Evolutionary conservation across 202 grass and related monocot species (phyloP), one percentile per base, ranked within the genome.

Genomic region (Saccharum hybrid): DNA sequence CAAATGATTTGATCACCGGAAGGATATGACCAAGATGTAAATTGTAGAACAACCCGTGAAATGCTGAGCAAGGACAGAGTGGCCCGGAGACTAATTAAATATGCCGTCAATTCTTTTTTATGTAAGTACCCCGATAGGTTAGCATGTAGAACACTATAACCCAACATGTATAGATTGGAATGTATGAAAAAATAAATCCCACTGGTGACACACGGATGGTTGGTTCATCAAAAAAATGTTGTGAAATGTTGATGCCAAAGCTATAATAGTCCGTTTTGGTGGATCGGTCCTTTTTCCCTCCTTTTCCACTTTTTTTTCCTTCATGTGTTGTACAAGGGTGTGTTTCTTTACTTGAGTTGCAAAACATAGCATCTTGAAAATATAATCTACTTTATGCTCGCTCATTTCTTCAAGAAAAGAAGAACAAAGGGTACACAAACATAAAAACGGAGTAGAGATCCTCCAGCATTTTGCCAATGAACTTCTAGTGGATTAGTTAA

Each of bases 291-390:
- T 39, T 68, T 37, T 62, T 7, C 2, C 4, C 23, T 9, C 52
- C 34, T 12, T 64, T 74, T n/a, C 22, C 76, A 13, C 45, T 40
- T 2, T 34, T 43, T n/a, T 38, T 42, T 18, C 60, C 46, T 72
- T 72, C 84, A 6, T 70, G 48, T 42, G 18, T 36, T 51, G 38
- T 63, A 39, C 39, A 74, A 59, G 82, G 67, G 48, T 21, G n/a
- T 10, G 43, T 81, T 66, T 81, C 79, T 76, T 91, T 83, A 78
- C 84, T 90, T 89, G 71, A 48, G 11, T 26, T 64, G 82, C 83
- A 85, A 85, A 91, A 68, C 87, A 91, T 78, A 83, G 84, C 49
- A 86, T 86, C 26, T 63, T 65, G 6, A 41, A 49, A 72, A 59
- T 73, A 41, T 67, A 75, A 66, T 48, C 51, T 61, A 74, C 81